Conservation (phyloP, 257 asterid species). For the Fraxinus pennsylvanica region DNA sequence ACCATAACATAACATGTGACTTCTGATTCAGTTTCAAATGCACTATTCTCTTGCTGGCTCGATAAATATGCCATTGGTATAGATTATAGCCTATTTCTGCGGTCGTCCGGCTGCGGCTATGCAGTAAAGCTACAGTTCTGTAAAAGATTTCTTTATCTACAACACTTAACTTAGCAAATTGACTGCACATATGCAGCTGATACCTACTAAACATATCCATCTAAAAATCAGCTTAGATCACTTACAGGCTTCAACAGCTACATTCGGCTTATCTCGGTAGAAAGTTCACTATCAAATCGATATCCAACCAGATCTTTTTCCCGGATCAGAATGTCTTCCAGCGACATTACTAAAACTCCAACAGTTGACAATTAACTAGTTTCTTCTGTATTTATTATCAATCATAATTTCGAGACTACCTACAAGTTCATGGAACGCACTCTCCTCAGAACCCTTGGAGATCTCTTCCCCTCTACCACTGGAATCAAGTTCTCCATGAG, state of each 20-base stretch:
- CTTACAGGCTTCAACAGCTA: not conserved
- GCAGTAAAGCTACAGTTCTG: not conserved
- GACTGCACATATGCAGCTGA: not conserved
- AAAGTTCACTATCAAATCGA: constrained; percentile 18
- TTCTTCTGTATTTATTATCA: constrained; percentile 16
- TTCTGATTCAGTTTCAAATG: not conserved
- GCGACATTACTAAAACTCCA: constrained; percentile 23
- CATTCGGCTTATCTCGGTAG: constrained; percentile 1
- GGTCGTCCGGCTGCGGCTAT: not conserved
- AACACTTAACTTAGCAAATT: constrained; percentile 28
- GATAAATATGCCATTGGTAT: not conserved
- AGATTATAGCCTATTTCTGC: not conserved
- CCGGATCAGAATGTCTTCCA: constrained; percentile 20
- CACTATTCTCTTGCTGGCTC: not conserved
- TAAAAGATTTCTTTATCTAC: constrained; percentile 9
- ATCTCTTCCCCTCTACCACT: constrained; percentile 52
- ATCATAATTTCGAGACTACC: constrained; percentile 14
- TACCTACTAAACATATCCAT: not conserved
- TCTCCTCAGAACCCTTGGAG: constrained; percentile 51
- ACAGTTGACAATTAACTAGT: not conserved
- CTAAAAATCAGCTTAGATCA: not conserved
- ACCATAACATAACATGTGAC: not conserved
- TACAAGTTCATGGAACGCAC: constrained; percentile 56
- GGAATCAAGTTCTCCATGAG: constrained; percentile 64
- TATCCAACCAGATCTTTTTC: not conserved